Evolutionary conservation across 345 rosid genomes (phyloP).

Genomic region (Linum usitatissimum): DNA sequence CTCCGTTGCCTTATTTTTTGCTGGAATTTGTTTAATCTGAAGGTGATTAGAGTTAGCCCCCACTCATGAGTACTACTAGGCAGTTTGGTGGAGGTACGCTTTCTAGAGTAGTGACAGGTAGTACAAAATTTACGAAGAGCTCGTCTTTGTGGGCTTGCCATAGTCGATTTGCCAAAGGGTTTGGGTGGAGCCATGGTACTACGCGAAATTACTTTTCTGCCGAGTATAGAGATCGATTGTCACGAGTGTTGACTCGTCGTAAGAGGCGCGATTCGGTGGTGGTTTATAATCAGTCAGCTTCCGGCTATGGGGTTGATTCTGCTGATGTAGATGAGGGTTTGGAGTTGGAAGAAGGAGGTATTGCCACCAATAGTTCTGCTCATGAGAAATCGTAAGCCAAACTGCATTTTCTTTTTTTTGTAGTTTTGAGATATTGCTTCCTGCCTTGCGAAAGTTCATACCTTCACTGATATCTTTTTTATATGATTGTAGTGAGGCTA

Average conservation of each 20-base stretch:
- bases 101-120: conserved; percentile 25
- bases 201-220: conserved; percentile 13
- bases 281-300: conserved; percentile 28
- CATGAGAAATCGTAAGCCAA: conserved; percentile 37
- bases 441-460: background rate
- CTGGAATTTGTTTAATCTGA: background rate
- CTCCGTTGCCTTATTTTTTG: background rate
- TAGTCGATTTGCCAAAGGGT: conserved; percentile 15
- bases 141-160: conserved; percentile 13
- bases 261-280: conserved; percentile 23
- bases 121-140: conserved; percentile 12
- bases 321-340: conserved; percentile 19
- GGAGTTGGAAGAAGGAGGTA: conserved; percentile 20
- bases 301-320: conserved; percentile 38
- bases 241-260: conserved; percentile 22
- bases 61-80: conserved; percentile 28
- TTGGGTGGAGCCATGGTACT: conserved; percentile 14
- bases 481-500: conserved; percentile 33
- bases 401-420: no score
- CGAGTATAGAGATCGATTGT: conserved; percentile 15
- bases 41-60: background rate
- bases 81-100: conserved; percentile 27
- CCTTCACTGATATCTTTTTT: conserved; percentile 5
- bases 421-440: conserved; percentile 1
- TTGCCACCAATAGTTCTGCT: conserved; percentile 10